A percentile compares a stretch with the other conserved stretches of the same genome.
Conservation (phyloP, 179 eudicot genomes). For the Spergularia azorica region DNA sequence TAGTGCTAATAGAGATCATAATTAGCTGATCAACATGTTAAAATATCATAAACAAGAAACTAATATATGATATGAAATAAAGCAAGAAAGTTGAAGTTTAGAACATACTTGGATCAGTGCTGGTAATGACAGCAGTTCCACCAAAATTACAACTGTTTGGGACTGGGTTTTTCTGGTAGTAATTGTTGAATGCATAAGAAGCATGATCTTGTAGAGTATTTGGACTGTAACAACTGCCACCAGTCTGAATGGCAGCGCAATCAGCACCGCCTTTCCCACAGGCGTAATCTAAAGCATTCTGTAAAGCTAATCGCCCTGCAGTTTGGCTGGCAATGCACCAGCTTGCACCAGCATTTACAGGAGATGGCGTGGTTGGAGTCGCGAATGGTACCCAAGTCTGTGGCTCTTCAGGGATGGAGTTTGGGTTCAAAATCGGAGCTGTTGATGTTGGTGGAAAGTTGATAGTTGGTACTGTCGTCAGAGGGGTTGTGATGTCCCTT, state of each 20-base stretch:
- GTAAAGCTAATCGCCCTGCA: conserved; percentile 55
- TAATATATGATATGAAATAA: neutral
- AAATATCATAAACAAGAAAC: too few species aligned
- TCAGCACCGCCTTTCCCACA: conserved; percentile 77
- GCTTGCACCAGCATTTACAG: conserved; percentile 50
- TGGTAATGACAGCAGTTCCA: conserved; percentile 73
- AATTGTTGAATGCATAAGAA: conserved; percentile 80
- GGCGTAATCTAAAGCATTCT: conserved; percentile 79
- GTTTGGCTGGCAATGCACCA: conserved; percentile 88
- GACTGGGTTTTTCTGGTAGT: conserved; percentile 81
- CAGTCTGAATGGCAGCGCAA: conserved; percentile 63
- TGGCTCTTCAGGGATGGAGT: conserved; percentile 52
- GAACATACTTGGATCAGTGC: conserved; percentile 87
- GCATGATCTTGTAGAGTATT: conserved; percentile 58
- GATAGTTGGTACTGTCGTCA: conserved; percentile 72
- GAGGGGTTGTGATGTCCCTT: conserved; percentile 79
- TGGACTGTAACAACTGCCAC: conserved; percentile 63
- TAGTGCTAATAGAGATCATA: neutral
- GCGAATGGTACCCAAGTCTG: conserved; percentile 38
- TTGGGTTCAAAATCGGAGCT: conserved; percentile 52
- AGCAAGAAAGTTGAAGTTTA: neutral
- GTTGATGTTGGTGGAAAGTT: conserved; percentile 39
- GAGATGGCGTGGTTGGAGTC: conserved; percentile 37
- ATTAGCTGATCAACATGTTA: neutral
- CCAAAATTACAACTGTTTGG: conserved; percentile 90